phyloP scores from a whole-genome alignment of 129 eudicot species.

The Escallonia herrerae region DNA sequence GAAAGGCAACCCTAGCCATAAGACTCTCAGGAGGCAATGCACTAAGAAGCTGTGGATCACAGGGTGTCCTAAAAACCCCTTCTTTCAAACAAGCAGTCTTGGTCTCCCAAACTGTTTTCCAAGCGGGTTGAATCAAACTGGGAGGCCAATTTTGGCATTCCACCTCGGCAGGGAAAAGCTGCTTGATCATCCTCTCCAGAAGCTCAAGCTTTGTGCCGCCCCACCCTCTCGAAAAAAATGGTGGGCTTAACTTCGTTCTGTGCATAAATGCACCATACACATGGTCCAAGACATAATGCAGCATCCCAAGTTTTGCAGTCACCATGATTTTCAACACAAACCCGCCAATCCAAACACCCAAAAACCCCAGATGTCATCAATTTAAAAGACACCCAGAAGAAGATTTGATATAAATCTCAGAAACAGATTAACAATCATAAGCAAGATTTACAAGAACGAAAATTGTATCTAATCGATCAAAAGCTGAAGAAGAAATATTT shows the following conservation, averaged over 20 bases:
- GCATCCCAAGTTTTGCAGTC: constrained; percentile 66
- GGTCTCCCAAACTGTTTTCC: constrained; percentile 96
- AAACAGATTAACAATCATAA: not conserved
- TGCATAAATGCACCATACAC: constrained; percentile 93
- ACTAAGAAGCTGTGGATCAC: constrained; percentile 68
- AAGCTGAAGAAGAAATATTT: not conserved
- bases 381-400: constrained; percentile 8
- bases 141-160: constrained; percentile 79
- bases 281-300: constrained; percentile 87
- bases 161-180: constrained; percentile 64
- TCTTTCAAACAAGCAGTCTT: constrained; percentile 70
- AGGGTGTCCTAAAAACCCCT: constrained; percentile 80
- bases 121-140: constrained; percentile 50
- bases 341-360: constrained; percentile 23
- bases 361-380: constrained; percentile 5
- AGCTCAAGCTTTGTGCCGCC: constrained; percentile 92
- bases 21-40: constrained; percentile 93
- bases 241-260: constrained; percentile 73
- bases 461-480: not conserved
- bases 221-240: constrained; percentile 86
- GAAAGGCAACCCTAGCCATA: constrained; percentile 84
- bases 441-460: not conserved
- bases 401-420: constrained; percentile 1
- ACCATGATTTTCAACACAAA: constrained; percentile 36
- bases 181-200: constrained; percentile 64